phyloP scores from a whole-genome alignment of 129 eudicot genomes.

The Pittosporum tobira region DNA sequence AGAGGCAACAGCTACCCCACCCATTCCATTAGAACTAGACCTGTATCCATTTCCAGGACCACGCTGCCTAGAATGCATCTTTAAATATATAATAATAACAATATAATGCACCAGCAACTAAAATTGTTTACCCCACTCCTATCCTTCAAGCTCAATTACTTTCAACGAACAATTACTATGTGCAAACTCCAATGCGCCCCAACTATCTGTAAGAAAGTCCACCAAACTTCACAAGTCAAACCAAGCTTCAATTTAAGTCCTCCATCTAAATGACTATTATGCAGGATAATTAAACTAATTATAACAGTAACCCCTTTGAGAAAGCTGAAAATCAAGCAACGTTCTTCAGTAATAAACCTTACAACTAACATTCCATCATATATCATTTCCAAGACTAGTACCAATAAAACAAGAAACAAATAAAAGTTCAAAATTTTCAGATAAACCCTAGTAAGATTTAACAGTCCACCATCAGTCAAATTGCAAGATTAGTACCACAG shows the following conservation, averaged over 20 bases:
- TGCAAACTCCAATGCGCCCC: constrained; percentile 3
- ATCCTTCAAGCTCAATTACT: neutral
- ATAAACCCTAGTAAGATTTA: neutral
- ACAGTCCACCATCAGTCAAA: neutral
- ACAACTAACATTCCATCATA: too few species aligned
- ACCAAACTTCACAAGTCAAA: neutral
- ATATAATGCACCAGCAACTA: too few species aligned
- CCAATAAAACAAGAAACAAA: too few species aligned
- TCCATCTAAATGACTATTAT: neutral
- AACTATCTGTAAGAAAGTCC: neutral
- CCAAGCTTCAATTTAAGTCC: neutral
- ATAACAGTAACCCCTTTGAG: neutral
- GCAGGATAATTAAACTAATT: neutral
- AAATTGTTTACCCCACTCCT: neutral
- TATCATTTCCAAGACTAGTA: too few species aligned
- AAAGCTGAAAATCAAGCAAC: neutral
- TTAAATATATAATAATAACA: neutral
- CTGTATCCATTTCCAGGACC: constrained; percentile 59
- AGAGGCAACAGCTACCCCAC: constrained; percentile 33
- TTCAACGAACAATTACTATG: neutral
- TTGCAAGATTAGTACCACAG: neutral
- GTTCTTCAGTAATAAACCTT: too few species aligned
- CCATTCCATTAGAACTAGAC: constrained; percentile 55
- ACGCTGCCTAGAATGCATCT: constrained; percentile 50
- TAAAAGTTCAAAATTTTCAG: neutral